Evolutionary conservation across 768 basidiomycete species (phyloP).

Genomic region (Termitomyces sp.): DNA sequence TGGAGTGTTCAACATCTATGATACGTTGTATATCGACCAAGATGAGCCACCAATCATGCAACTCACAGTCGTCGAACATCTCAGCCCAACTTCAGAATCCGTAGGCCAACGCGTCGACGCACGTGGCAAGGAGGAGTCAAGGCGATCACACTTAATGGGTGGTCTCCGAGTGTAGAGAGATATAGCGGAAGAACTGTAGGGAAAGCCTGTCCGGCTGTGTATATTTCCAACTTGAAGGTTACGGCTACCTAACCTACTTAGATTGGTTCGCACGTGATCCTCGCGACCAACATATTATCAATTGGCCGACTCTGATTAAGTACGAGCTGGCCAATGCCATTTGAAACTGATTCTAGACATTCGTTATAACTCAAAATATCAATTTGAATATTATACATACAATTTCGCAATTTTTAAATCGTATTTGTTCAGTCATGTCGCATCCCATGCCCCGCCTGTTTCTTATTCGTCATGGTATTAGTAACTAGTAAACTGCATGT

Average conservation of each 20-base stretch:
- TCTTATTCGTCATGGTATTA: conserved; percentile 71
- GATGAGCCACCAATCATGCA: conserved; percentile 8
- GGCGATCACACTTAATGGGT: background rate
- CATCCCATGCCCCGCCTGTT: conserved; percentile 72
- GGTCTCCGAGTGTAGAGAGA: background rate
- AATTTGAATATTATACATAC: background rate
- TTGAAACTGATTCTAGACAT: no score
- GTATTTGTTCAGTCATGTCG: conserved; percentile 21
- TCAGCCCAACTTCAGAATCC: background rate
- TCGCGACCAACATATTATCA: no score
- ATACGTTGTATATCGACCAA: background rate
- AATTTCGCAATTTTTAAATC: background rate
- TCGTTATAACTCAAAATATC: background rate
- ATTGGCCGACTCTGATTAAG: no score
- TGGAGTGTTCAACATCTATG: conserved; percentile 84
- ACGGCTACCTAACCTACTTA: no score
- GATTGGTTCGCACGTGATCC: background rate
- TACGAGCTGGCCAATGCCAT: no score
- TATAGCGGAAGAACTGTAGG: background rate
- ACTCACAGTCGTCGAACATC: conserved; percentile 71
- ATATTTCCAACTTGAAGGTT: no score
- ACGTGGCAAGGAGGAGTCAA: background rate
- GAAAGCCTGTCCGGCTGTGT: background rate
- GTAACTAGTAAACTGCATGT: background rate
- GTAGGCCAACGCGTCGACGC: background rate